Conservation (phyloP, 2,329 filamentous ascomycete species). For the Harringtonia aguacate region DNA sequence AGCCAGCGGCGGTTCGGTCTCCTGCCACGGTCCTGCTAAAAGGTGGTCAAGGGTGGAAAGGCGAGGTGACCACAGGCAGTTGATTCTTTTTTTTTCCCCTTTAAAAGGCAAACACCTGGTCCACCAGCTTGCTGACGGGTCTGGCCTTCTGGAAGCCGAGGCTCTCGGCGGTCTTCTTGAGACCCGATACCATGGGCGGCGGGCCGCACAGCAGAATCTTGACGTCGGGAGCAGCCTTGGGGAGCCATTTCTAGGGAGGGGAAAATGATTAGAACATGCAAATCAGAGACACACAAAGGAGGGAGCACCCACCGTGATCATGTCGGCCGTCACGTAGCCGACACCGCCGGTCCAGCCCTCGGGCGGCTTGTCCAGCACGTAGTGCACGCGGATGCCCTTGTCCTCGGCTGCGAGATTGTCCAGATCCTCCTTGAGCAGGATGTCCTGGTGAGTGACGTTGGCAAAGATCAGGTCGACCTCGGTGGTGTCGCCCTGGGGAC, state of each 20-base stretch:
- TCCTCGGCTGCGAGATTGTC: constrained; percentile 71
- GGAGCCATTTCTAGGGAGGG: constrained; percentile 55
- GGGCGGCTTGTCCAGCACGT: constrained; percentile 92
- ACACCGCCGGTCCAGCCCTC: constrained; percentile 86
- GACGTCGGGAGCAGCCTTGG: constrained; percentile 73
- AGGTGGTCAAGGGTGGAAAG: no score
- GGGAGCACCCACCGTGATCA: constrained; percentile 57
- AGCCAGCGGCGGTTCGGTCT: no score
- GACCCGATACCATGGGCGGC: constrained; percentile 89
- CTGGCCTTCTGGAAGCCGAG: constrained; percentile 87
- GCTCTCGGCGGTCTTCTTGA: constrained; percentile 90
- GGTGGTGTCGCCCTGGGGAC: constrained; percentile 69
- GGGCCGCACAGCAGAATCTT: constrained; percentile 94
- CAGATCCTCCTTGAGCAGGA: constrained; percentile 85
- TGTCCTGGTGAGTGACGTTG: constrained; percentile 89
- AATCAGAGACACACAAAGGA: not conserved
- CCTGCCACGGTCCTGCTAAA: no score
- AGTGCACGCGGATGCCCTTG: constrained; percentile 75
- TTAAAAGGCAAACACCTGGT: constrained; percentile 94
- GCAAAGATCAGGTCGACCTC: constrained; percentile 93
- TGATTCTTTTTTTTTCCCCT: no score
- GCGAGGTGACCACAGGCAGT: no score
- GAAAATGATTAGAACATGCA: not conserved
- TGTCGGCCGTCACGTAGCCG: constrained; percentile 89
- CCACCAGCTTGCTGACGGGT: constrained; percentile 93